Evolutionary conservation across 805 yeast genomes (phyloP), one percentile per base, ranked within the genome.

Genomic region (Metschnikowia borealis): DNA sequence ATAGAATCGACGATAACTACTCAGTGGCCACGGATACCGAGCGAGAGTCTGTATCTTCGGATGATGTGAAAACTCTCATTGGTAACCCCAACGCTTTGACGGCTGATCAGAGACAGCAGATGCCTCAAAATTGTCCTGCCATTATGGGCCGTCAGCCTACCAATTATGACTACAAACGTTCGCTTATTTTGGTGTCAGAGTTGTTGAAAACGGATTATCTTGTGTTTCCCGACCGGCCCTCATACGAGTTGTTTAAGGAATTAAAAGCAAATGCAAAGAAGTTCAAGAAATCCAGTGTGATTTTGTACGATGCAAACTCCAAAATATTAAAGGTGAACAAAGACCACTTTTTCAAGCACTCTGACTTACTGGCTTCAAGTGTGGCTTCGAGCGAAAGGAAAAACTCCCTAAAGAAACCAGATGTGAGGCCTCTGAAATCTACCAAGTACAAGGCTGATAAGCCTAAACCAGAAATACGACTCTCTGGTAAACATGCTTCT

Each of bases 181-280:
- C 55, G 32, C 52, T 65, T 33, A 52, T 72, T 8, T 50, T 71
- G n/a, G 74, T 62, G 2, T 56, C 59, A 23, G 76, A 69, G 50
- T 59, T 69, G 49, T 56, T 73, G 54, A 67, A 66, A 44, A 57
- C 57, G 39, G 55, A 52, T 38, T 55, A 58, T 11, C 66, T 62
- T 49, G 56, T 73, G 18, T 73, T 73, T 46, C 61, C 69, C 3
- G 61, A 62, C 49, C 47, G 47, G n/a, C 66, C 62, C 13, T 58
- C 70, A 23, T 72, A 63, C 48, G 51, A 56, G 37, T 39, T 55
- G 23, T 73, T 70, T 58, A 66, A 65, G 47, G 51, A 59, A 36
- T 53, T 69, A 20, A 51, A 72, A 29, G 46, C 53, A 20, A 53
- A 52, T 31, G 52, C 48, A 20, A 66, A 64, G 41, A 62, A 61